Base-by-base conservation (phyloP, 164 flowering plant species). In the Saururus chinensis region DNA sequence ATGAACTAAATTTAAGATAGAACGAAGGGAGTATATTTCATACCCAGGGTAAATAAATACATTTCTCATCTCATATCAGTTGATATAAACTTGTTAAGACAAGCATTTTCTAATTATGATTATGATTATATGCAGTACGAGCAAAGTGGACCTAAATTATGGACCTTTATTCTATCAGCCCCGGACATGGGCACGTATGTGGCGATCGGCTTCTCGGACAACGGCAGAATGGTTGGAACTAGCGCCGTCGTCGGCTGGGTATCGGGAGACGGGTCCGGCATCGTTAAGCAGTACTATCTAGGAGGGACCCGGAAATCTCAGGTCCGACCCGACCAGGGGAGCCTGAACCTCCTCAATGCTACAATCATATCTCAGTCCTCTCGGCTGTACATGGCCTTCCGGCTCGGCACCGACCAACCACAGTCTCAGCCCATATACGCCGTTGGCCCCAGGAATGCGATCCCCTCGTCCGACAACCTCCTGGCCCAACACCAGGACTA, bases 221-320 rank as follows among this genome's bases (percentile, higher is more conserved):
- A 62, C 21, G 83, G 81, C 0, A 65, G 22, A 17, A 81, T 81
- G 85, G 70, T 73, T 12, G 85, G 85, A 53, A 66, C 76, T 1
- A 79, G 77, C 25, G 81, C 85, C 1, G 56, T 81, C 0, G 82
- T 75, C 1, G 85, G 85, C 0, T 81, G 85, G 85, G 40, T 71
- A 7, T 58, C 57, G 0, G 7, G 37, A 0, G 62, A 58, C 53
- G 79, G 80, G 20, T n/a, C 61, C 17, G 62, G 67, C 7, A 41
- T 49, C 14, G 60, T 76, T 51, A 74, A 71, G 53, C 80, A 68
- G 51, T 88, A 85, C 53, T 67, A 19, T 52, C 73, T 88, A 6
- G 80, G 79, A 0, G 89, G 76, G 0, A 60, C 66, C n/a, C 24
- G 60, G 4, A 57, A 79, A 2, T 20, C 1, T 12, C 65, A 25